A percentile compares a stretch with the other conserved stretches of the same genome.
Conservation (phyloP, 2,329 filamentous ascomycete species). For the Drechslerella dactyloides region DNA sequence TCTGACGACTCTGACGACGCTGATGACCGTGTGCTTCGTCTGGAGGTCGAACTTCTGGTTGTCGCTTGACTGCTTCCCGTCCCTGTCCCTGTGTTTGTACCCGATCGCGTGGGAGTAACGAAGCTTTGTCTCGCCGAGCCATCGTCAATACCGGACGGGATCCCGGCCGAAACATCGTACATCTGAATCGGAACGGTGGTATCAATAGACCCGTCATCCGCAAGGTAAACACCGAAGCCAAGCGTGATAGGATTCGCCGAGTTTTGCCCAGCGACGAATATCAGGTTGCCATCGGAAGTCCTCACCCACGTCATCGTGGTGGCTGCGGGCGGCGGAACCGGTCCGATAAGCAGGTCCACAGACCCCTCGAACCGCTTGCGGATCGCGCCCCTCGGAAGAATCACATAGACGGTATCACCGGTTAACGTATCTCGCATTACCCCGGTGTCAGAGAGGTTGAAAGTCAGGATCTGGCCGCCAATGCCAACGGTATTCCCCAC, state of each 20-base stretch:
- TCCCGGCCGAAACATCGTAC: slow-evolving; percentile 26
- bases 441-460: slow-evolving; percentile 23
- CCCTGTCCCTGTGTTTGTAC: background rate
- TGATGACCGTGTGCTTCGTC: background rate
- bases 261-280: slow-evolving; percentile 11
- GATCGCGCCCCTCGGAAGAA: slow-evolving; percentile 20
- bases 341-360: slow-evolving; percentile 33
- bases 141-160: slow-evolving; percentile 27
- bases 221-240: slow-evolving; percentile 28
- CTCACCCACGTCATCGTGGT: slow-evolving; percentile 20
- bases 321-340: slow-evolving; percentile 11
- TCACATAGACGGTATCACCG: slow-evolving; percentile 34
- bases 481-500: slow-evolving; percentile 43
- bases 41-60: background rate
- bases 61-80: background rate
- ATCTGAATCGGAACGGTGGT: slow-evolving; percentile 44
- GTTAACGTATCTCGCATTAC: slow-evolving; percentile 21
- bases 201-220: slow-evolving; percentile 29
- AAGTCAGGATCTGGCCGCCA: slow-evolving; percentile 20
- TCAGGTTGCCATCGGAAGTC: slow-evolving; percentile 14
- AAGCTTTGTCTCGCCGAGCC: slow-evolving; percentile 23
- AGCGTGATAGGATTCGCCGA: slow-evolving; percentile 27
- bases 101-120: background rate
- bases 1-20: background rate
- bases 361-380: slow-evolving; percentile 38